Conservation (phyloP, 768 basidiomycete genomes). For the Tylopilus sp. region DNA sequence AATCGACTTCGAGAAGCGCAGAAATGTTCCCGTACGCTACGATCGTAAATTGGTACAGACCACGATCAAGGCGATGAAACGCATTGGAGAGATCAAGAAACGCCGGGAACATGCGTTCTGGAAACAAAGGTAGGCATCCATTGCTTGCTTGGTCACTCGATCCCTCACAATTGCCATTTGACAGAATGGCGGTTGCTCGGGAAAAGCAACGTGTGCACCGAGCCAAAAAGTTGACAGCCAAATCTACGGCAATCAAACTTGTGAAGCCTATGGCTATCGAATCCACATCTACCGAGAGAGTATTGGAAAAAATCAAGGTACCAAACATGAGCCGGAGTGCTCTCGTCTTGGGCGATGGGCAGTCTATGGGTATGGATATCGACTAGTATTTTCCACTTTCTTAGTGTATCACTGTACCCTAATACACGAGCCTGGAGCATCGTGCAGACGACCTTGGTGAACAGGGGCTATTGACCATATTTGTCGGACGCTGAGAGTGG, state of each 20-base stretch:
- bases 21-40: slow-evolving; percentile 96
- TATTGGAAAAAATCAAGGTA: slow-evolving; percentile 78
- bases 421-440: no score
- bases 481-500: slow-evolving; percentile 8
- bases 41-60: slow-evolving; percentile 90
- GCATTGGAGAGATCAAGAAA: slow-evolving; percentile 87
- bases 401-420: not conserved
- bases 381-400: slow-evolving; percentile 41
- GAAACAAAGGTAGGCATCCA: slow-evolving; percentile 72
- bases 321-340: slow-evolving; percentile 61
- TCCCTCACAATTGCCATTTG: not conserved
- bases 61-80: slow-evolving; percentile 95
- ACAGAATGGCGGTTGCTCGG: slow-evolving; percentile 80
- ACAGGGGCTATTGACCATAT: slow-evolving; percentile 23
- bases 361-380: slow-evolving; percentile 89
- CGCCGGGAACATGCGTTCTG: slow-evolving; percentile 93
- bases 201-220: slow-evolving; percentile 76
- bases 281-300: slow-evolving; percentile 43
- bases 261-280: slow-evolving; percentile 56
- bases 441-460: not conserved
- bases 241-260: slow-evolving; percentile 54
- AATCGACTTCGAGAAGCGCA: slow-evolving; percentile 97
- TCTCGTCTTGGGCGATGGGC: slow-evolving; percentile 78
- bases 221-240: slow-evolving; percentile 56
- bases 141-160: not conserved